phyloP scores from a whole-genome alignment of 2,329 filamentous ascomycete genomes.

The Aspergillus brunneoviolaceus region DNA sequence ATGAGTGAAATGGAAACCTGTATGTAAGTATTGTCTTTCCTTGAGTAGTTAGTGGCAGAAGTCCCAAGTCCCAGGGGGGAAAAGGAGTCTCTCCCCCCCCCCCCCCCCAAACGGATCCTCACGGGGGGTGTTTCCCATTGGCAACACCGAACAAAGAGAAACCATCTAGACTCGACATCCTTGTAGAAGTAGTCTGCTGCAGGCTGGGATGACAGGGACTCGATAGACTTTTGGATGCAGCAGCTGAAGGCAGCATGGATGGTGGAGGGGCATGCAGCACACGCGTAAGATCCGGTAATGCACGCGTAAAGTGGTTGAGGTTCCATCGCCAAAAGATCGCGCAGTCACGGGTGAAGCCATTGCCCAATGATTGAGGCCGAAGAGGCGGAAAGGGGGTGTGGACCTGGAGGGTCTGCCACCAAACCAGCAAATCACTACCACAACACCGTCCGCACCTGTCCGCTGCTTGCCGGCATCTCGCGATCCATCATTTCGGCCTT shows the following conservation, averaged over 20 bases:
- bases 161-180: not conserved
- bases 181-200: not conserved
- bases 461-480: not conserved
- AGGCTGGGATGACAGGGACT: not conserved
- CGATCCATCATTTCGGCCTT: not conserved
- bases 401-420: not conserved
- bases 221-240: slow-evolving; percentile 6
- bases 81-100: not conserved
- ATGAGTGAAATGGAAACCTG: slow-evolving; percentile 1
- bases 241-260: not conserved
- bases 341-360: slow-evolving; percentile 32
- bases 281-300: slow-evolving; percentile 28
- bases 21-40: slow-evolving; percentile 8
- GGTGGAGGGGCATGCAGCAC: slow-evolving; percentile 23
- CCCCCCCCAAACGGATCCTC: not conserved
- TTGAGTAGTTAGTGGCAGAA: not conserved
- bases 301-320: slow-evolving; percentile 34
- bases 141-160: not conserved
- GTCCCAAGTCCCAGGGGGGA: not conserved
- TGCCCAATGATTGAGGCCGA: slow-evolving; percentile 23
- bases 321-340: slow-evolving; percentile 38
- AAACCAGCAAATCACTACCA: not conserved
- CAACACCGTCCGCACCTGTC: not conserved
- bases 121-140: not conserved
- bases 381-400: not conserved